These are phyloP conservation scores for Parafenestella ontariensis DNA, from an alignment of 2,329 filamentous ascomycete species.

Conservation along the genomic window DNA sequence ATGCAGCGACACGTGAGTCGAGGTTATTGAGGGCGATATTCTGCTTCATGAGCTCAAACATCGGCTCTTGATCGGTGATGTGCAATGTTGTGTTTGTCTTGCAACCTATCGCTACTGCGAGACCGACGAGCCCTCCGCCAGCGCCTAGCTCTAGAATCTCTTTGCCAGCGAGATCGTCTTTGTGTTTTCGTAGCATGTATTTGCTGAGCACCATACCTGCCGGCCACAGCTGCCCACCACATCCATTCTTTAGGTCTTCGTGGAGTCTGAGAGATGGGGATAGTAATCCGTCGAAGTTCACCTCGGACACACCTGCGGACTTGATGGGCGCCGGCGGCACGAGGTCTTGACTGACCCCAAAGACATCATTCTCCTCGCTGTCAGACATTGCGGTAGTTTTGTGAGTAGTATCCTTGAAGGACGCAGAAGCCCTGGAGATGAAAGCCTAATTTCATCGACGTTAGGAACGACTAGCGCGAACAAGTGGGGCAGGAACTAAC, in stretches of 20 bases:
- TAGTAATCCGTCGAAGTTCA: slow-evolving; percentile 77
- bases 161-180: slow-evolving; percentile 67
- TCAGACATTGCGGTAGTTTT: slow-evolving; percentile 29
- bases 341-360: slow-evolving; percentile 61
- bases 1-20: slow-evolving; percentile 66
- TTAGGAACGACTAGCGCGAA: slow-evolving; percentile 10
- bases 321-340: slow-evolving; percentile 62
- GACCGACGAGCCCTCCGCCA: slow-evolving; percentile 83
- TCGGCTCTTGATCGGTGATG: slow-evolving; percentile 86
- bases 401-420: neutral
- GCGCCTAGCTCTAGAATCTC: slow-evolving; percentile 92
- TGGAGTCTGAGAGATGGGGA: slow-evolving; percentile 74
- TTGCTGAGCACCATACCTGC: slow-evolving; percentile 87
- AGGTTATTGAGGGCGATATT: slow-evolving; percentile 87
- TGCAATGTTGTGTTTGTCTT: slow-evolving; percentile 66
- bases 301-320: slow-evolving; percentile 57
- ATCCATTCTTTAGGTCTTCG: slow-evolving; percentile 86
- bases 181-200: slow-evolving; percentile 81
- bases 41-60: slow-evolving; percentile 83
- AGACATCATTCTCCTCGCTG: slow-evolving; percentile 40
- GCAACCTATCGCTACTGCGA: slow-evolving; percentile 66
- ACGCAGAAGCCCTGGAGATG: neutral
- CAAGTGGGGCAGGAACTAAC: slow-evolving; percentile 16
- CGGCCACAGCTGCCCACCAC: slow-evolving; percentile 93
- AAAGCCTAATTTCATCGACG: neutral